Base-by-base conservation (phyloP, 2,329 filamentous ascomycete species). In the Alternaria solani region DNA sequence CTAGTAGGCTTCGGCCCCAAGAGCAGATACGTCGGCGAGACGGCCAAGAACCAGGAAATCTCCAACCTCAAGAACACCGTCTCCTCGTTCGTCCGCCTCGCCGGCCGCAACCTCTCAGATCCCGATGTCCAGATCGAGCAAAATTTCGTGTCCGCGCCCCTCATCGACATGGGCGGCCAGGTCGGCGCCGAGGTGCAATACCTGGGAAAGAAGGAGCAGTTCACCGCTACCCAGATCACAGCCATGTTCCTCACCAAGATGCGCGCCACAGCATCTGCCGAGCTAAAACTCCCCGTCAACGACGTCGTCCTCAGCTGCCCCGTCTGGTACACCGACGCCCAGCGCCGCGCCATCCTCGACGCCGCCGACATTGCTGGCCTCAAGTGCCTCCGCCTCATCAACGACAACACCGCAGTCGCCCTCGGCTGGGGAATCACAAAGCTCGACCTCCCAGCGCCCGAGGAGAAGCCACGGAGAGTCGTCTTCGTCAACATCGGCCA, bases 31-130 rank as follows among this genome's bases (percentile, higher is more conserved):
- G 87, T 99, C 68, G 95, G 95, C 70, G 95, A 99, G 85, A 82
- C 92, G 59, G 95, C 95, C 71, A 98, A 98, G 88, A 98, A 94
- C 70, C 94, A 97, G 84, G 95, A 99, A 84, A 96, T 97, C 79
- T 97, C 94, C 77, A 99, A 99, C 86, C 89, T 98, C 77, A 99
- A 98, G 86, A 99, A 99, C 87, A 99, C 95, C 71, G 92, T 99
- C 83, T 86, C 88, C 80, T 94, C 89, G 70, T 87, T 99, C 75
- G 97, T 97, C 85, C 92, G 95, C 76, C 89, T 99, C 72, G 91
- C 91, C 76, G 95, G 95, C 77, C 93, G 95, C 78, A 85, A 87
- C 65, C 87, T 94, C 82, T 90, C 86, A 79, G 95, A 99, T 78
- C 93, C 95, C 78, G 95, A 99, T 86, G 86, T 97, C 66, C 87